These are phyloP conservation scores for Colletotrichum tanaceti DNA, from an alignment of 2,329 filamentous ascomycete genomes.

Conservation along the genomic window DNA sequence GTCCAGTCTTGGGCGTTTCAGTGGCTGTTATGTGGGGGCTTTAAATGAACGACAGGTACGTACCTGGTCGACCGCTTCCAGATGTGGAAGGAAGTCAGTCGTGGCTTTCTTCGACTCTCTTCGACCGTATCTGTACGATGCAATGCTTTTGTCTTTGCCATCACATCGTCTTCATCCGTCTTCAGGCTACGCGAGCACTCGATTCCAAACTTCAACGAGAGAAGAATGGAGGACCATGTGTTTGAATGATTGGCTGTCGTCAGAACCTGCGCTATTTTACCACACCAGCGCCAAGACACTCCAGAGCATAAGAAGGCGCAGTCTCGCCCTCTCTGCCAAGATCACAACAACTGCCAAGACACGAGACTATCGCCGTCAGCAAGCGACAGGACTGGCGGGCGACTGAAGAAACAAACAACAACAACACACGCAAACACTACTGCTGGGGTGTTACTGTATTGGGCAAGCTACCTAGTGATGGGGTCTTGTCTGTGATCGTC, in stretches of 20 bases:
- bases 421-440: too few relatives aligned
- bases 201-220: not conserved
- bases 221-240: conserved; percentile 4
- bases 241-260: conserved; percentile 19
- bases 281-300: conserved; percentile 11
- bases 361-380: not conserved
- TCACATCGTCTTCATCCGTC: not conserved
- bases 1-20: not conserved
- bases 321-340: conserved; percentile 21
- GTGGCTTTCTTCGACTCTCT: not conserved
- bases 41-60: not conserved
- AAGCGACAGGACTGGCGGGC: not conserved
- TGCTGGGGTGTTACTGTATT: not conserved
- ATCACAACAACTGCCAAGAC: conserved; percentile 24
- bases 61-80: not conserved
- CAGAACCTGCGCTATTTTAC: conserved; percentile 18
- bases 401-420: not conserved
- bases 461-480: not conserved
- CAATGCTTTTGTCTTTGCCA: not conserved
- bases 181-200: too few relatives aligned
- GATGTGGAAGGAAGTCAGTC: not conserved
- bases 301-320: conserved; percentile 30
- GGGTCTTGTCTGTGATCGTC: not conserved
- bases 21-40: not conserved
- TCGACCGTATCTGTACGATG: too few relatives aligned